phyloP scores from a whole-genome alignment of 495 filamentous ascomycete species.

The Amniculicola lignicola region DNA sequence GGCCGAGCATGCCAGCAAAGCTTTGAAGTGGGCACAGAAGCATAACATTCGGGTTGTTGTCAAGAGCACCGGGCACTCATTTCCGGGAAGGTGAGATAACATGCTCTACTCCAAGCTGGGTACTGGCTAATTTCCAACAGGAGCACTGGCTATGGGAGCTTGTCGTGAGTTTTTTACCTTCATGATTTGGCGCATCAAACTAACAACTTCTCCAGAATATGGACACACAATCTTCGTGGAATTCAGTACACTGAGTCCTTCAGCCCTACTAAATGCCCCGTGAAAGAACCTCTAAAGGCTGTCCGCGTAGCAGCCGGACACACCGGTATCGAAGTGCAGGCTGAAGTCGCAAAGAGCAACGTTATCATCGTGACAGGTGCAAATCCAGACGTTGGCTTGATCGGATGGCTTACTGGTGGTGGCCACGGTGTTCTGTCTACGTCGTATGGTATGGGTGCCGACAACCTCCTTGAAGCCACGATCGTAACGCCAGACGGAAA shows the following conservation, averaged over 20 bases:
- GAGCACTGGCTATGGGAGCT: conserved; percentile 25
- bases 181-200: not conserved
- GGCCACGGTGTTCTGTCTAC: conserved; percentile 19
- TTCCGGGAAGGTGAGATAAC: conserved; percentile 15
- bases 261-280: conserved; percentile 19
- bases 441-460: conserved; percentile 29
- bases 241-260: conserved; percentile 15
- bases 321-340: conserved; percentile 18
- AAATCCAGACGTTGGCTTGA: conserved; percentile 20
- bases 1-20: conserved; percentile 55
- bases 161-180: conserved; percentile 7
- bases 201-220: conserved; percentile 20
- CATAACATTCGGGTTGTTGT: conserved; percentile 57
- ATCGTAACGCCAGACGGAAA: conserved; percentile 29
- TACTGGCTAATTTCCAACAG: conserved; percentile 5
- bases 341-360: conserved; percentile 14
- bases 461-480: conserved; percentile 27
- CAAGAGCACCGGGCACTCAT: conserved; percentile 66
- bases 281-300: conserved; percentile 16
- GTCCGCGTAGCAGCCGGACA: conserved; percentile 30
- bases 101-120: not conserved
- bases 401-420: conserved; percentile 26
- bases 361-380: conserved; percentile 25
- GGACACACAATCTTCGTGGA: conserved; percentile 30
- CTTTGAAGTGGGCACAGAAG: conserved; percentile 62